Evolutionary conservation across 225 moss, liverwort and hornwort species (phyloP), one percentile per base, ranked within the genome.

Genomic region (Rhytidiadelphus loreus): DNA sequence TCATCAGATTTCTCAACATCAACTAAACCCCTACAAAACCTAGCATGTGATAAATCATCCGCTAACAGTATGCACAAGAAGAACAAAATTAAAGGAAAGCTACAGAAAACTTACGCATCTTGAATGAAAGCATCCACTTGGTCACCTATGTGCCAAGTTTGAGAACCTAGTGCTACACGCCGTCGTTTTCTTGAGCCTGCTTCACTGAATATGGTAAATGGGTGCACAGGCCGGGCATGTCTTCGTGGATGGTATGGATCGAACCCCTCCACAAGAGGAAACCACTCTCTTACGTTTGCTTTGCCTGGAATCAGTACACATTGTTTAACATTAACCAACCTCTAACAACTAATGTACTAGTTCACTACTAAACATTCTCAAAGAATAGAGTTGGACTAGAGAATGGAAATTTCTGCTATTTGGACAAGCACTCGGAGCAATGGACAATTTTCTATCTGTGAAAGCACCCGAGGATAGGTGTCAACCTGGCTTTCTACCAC

Each of bases 81-180:
- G 33, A 72, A 92, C 52, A 86, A 43, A 85, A 70, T 57, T 77
- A 18, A 81, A 80, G 80, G 50, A 72, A 85, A 83, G 52, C 30
- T 72, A 77, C 76, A 84, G 81, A 58, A 84, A 86, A 85, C 92
- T 87, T 94, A 99, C 99, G 93, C 96, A 86, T 99, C 97, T 88
- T 96, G 95, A 66, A 96, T 91, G 90, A 93, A 99, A 70, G 97
- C 99, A 93, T 99, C 99, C 84, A 96, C 97, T 82, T 90, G 92
- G 90, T 99, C 99, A 85, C 96, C 95, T 32, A 93, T 44, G 81
- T 62, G 87, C 99, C 97, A 97, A 62, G 83, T 88, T 89, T 93
- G 95, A 85, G 93, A 95, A 55, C 94, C 95, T 60, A 92, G 83
- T 57, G 96, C 90, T 80, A 96, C 96, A 86, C 96, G 95, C 57